These are phyloP conservation scores for Ophiocordyceps robertsii DNA, from an alignment of 2,329 filamentous ascomycete genomes.

Conservation along the genomic window DNA sequence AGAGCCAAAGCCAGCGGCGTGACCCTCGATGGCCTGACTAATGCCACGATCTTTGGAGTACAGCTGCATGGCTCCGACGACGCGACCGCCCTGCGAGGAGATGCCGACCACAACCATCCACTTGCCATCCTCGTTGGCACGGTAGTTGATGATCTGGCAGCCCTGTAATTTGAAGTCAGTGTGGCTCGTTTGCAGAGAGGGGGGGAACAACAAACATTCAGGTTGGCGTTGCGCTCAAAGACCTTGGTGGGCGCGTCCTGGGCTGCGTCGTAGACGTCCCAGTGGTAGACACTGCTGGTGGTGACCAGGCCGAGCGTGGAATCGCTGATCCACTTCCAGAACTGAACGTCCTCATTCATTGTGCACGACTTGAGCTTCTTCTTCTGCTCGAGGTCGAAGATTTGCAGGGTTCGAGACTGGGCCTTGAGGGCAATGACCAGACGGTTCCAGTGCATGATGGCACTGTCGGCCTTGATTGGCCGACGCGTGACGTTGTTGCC, in stretches of 20 bases:
- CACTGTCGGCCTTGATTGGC: constrained; percentile 97
- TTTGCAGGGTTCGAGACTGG: constrained; percentile 86
- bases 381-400: constrained; percentile 90
- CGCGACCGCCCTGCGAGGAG: constrained; percentile 80
- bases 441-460: constrained; percentile 97
- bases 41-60: constrained; percentile 94
- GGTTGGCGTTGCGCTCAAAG: constrained; percentile 87
- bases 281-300: constrained; percentile 85
- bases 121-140: constrained; percentile 86
- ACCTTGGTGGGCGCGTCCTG: constrained; percentile 75
- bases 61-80: constrained; percentile 92
- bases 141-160: constrained; percentile 99
- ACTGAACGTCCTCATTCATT: constrained; percentile 95
- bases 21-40: constrained; percentile 94
- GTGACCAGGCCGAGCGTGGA: constrained; percentile 81
- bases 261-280: constrained; percentile 83
- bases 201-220: constrained; percentile 49
- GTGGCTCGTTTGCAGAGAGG: not conserved
- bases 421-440: constrained; percentile 96
- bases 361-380: constrained; percentile 92
- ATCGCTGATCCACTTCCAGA: constrained; percentile 99
- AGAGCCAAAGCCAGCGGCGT: constrained; percentile 88
- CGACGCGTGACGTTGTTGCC: constrained; percentile 88
- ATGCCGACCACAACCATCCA: constrained; percentile 99
- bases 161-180: constrained; percentile 37